Conservation (phyloP, 805 yeast species). For the Nakazawaea populi region DNA sequence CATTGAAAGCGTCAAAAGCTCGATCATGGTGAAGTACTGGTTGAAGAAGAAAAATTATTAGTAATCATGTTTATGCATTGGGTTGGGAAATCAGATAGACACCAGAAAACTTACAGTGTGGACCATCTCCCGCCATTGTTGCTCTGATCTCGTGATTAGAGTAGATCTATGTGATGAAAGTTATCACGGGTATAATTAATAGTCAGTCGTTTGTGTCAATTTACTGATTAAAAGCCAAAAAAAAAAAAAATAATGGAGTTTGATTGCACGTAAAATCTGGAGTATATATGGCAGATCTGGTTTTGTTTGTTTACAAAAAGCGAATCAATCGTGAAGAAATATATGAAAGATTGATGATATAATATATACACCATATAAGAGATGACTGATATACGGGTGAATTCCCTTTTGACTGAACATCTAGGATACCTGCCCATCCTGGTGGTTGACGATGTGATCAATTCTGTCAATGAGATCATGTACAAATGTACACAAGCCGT, state of each 20-base stretch:
- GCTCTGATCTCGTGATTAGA: not conserved
- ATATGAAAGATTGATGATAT: not conserved
- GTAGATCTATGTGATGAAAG: not conserved
- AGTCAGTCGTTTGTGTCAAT: too few species aligned
- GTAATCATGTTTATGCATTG: not conserved
- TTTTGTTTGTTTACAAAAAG: not conserved
- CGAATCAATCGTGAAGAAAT: not conserved
- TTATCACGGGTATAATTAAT: not conserved
- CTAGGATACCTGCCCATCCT: conserved; percentile 80
- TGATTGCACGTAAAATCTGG: not conserved
- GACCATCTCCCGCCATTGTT: conserved; percentile 7
- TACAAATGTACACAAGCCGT: conserved; percentile 77
- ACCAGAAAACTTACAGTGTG: conserved; percentile 6
- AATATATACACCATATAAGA: not conserved
- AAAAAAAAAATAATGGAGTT: not conserved
- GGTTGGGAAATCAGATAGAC: too few species aligned
- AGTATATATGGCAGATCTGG: not conserved
- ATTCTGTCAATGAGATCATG: conserved; percentile 79
- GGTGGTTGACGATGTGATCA: conserved; percentile 79
- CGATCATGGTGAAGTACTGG: conserved; percentile 8
- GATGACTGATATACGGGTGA: conserved; percentile 29
- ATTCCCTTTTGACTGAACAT: conserved; percentile 73
- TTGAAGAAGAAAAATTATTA: not conserved
- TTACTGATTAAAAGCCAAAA: too few species aligned
- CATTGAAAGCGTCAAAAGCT: conserved; percentile 4